These are phyloP conservation scores for Tagetes erecta DNA, from an alignment of 129 eudicot genomes.

Conservation along the genomic window DNA sequence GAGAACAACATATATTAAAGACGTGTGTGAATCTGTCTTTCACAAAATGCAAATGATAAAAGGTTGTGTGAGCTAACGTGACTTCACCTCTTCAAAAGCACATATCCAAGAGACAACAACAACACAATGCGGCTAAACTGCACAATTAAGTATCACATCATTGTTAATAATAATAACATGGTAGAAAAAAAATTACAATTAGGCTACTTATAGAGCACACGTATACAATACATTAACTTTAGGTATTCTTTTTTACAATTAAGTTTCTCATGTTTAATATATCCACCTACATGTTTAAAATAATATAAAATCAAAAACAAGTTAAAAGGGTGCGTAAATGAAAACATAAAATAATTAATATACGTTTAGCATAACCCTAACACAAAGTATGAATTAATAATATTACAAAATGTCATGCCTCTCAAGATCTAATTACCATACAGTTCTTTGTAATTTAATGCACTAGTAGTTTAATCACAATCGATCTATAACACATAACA, in stretches of 20 bases:
- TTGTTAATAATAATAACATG: background rate
- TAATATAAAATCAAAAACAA: no score
- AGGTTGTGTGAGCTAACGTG: background rate
- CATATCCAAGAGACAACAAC: conserved; percentile 81
- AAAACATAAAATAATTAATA: no score
- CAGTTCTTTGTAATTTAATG: background rate
- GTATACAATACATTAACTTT: background rate
- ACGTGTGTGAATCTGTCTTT: background rate
- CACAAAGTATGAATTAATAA: no score
- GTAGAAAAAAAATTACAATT: background rate
- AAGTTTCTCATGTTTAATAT: background rate
- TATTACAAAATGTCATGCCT: background rate
- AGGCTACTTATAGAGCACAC: background rate
- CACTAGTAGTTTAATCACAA: background rate
- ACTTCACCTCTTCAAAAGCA: conserved; percentile 48
- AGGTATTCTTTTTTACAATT: background rate
- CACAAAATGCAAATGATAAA: background rate
- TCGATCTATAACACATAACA: background rate
- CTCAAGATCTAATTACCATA: background rate
- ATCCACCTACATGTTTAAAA: background rate
- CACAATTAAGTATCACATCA: conserved; percentile 25
- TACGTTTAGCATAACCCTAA: no score
- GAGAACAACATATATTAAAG: background rate
- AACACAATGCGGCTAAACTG: conserved; percentile 86
- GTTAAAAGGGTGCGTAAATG: no score